These are phyloP conservation scores for Rubus idaeus DNA, from an alignment of 306 rosid genomes.

Conservation along the genomic window DNA sequence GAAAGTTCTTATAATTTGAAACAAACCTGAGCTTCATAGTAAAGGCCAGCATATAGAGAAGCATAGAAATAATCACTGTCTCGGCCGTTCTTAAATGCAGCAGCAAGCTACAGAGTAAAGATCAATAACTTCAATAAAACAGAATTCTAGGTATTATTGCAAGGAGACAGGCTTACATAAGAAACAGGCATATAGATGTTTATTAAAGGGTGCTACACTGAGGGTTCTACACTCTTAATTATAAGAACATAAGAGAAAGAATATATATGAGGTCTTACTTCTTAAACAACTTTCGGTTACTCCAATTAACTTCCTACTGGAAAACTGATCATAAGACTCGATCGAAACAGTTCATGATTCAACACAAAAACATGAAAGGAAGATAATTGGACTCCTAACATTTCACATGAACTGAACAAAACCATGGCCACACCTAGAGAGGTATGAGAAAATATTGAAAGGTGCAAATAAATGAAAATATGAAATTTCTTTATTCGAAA, in stretches of 20 bases:
- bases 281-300: background rate
- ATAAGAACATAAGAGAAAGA: background rate
- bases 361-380: background rate
- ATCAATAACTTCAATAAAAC: constrained; percentile 36
- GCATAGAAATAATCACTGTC: constrained; percentile 70
- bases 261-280: background rate
- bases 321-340: background rate
- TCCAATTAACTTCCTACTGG: background rate
- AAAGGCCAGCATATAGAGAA: constrained; percentile 81
- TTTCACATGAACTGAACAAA: background rate
- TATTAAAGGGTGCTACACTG: background rate
- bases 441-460: background rate
- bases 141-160: constrained; percentile 6
- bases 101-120: constrained; percentile 60
- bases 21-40: constrained; percentile 78
- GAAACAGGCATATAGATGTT: background rate
- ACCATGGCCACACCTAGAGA: background rate
- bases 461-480: no score
- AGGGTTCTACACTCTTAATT: no score
- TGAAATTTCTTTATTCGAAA: background rate
- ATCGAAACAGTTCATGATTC: background rate
- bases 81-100: constrained; percentile 63
- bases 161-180: background rate
- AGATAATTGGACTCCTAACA: background rate
- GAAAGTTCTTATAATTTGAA: constrained; percentile 19